Base-by-base conservation (phyloP, 2,329 filamentous ascomycete species). In the Verticillium tricorpus region DNA sequence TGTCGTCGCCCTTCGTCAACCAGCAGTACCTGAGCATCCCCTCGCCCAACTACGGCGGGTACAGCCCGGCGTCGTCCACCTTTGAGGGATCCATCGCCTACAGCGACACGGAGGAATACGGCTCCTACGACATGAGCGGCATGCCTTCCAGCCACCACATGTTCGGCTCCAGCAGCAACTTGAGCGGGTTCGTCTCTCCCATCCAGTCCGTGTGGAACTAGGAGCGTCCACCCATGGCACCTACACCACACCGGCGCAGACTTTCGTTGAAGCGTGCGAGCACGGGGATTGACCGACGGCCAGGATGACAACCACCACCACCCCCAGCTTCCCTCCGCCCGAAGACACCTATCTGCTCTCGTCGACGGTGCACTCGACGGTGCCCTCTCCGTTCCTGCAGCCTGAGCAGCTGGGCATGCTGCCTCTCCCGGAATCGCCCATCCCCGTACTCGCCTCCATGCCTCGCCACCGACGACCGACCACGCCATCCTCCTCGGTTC, bases 51-150 rank as follows among this genome's bases (percentile, higher is more conserved):
- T 87, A 84, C 64, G 78, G 76, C 59, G 80, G 80, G 62, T 88
- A 86, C 71, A 88, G 85, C 70, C 86, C 86, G 59, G 83, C 85
- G 25, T 86, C 85, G 34, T 88, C 86, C 63, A 86, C 82, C 19
- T 87, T 84, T 70, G 82, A 87, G 72, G 78, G 84, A n/a, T 87
- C 86, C 32, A 77, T 86, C 64, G 78, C 82, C 34, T 88, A 87
- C 74, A 88, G 85, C 75, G 86, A 88, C 68, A 78, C 80, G 56
- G 85, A 87, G 62, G 85, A 88, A 65, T 83, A 79, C 64, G 73
- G 74, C 63, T 73, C 79, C 55, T 85, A 78, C 71, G 82, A 84
- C 67, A 72, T 82, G 72, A 71, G 69, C 63, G 70, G 69, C 69
- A 73, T 75, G 72, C 67, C 80, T 75, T 69, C 77, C 67, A 74